Conservation (phyloP, 1,284 basidiomycete species). For the Ustilago curta region DNA sequence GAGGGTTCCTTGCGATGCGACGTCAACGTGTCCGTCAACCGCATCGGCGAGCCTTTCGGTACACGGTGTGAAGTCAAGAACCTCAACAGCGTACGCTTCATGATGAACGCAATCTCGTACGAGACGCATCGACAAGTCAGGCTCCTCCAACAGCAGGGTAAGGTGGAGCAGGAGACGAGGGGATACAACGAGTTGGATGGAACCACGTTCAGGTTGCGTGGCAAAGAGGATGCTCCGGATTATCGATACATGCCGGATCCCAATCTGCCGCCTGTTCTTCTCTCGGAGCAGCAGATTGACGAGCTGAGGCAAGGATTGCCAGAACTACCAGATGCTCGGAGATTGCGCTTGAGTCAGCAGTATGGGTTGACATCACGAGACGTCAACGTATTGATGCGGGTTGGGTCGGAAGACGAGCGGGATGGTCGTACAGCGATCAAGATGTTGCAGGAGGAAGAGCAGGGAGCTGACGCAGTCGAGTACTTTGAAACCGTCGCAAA, state of each 20-base stretch:
- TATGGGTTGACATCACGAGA: constrained; percentile 75
- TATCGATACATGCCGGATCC: constrained; percentile 99
- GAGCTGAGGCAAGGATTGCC: constrained; percentile 76
- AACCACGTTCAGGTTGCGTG: constrained; percentile 83
- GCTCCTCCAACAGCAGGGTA: constrained; percentile 72
- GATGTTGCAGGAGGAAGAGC: background rate
- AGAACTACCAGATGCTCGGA: constrained; percentile 80
- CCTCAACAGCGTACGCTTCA: constrained; percentile 88
- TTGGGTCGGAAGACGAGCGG: constrained; percentile 62
- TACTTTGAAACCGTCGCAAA: constrained; percentile 59
- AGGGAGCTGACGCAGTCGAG: constrained; percentile 52
- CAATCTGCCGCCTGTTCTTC: constrained; percentile 81
- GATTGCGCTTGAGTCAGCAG: constrained; percentile 74
- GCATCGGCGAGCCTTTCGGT: constrained; percentile 76
- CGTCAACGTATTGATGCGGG: constrained; percentile 63
- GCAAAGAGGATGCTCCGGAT: constrained; percentile 93
- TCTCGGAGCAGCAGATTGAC: constrained; percentile 75
- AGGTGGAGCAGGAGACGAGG: constrained; percentile 85
- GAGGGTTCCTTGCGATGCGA: constrained; percentile 83
- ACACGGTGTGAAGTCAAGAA: constrained; percentile 98
- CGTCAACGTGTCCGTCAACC: constrained; percentile 83
- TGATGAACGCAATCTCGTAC: constrained; percentile 83
- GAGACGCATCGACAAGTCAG: constrained; percentile 81
- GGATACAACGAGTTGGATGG: constrained; percentile 87
- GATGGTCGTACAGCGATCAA: constrained; percentile 17